phyloP scores from a whole-genome alignment of 129 eudicot genomes.

The Oenanthe sinensis region DNA sequence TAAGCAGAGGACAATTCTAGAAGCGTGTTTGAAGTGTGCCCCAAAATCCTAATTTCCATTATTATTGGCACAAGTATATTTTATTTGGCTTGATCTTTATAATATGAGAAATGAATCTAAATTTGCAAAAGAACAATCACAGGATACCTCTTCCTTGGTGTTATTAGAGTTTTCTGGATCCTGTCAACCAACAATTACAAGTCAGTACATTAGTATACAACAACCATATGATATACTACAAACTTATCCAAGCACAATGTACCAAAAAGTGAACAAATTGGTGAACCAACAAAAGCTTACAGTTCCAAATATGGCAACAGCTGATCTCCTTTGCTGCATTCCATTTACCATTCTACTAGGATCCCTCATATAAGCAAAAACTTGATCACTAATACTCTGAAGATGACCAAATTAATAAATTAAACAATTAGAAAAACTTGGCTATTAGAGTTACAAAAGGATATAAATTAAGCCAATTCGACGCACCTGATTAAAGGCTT shows the following conservation, averaged over 20 bases:
- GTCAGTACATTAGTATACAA: not conserved
- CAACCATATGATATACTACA: not conserved
- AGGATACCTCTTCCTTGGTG: conserved; percentile 41
- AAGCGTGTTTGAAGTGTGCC: too few relatives aligned
- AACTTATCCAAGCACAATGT: not conserved
- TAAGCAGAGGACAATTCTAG: not conserved
- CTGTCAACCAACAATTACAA: conserved; percentile 27
- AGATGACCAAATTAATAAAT: not conserved
- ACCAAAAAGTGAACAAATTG: not conserved
- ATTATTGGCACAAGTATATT: not conserved
- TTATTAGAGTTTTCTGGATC: conserved; percentile 24
- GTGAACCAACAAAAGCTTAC: conserved; percentile 31
- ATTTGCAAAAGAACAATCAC: not conserved
- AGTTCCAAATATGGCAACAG: conserved; percentile 66
- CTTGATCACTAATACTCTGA: conserved; percentile 87
- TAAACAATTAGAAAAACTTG: not conserved
- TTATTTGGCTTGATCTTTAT: not conserved
- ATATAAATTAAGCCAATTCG: conserved; percentile 5
- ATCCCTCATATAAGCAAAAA: conserved; percentile 84
- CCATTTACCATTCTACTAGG: conserved; percentile 84
- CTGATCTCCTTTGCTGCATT: conserved; percentile 78
- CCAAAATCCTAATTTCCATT: too few relatives aligned
- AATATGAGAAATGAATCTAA: not conserved
- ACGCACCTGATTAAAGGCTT: conserved; percentile 77
- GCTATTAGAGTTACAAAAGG: not conserved